Evolutionary conservation across 352 stramenopile genomes (phyloP), one percentile per base, ranked within the genome.

Genomic region (Salisapilia sapeloensis): DNA sequence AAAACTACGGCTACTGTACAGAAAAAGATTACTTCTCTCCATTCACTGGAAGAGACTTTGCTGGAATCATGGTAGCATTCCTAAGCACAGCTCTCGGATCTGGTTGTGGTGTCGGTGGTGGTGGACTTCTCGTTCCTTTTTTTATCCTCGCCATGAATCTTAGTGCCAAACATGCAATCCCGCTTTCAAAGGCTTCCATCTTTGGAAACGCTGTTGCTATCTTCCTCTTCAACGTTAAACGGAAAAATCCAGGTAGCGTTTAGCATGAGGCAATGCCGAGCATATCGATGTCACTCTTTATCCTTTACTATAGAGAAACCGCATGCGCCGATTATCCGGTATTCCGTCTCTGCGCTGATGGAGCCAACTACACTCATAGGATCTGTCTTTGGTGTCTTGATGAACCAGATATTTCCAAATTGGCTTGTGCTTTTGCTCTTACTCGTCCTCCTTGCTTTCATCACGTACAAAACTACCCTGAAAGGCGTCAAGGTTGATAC

Each of bases 281-380:
- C 11, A 26, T 33, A 4, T 4, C 8, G 4, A 32, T 6, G 13
- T 47, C 20, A 42, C 30, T 53, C 24, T 52, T 25, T 20, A 16
- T 35, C 22, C 11, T 15, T 14, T n/a, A 24, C 21, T 25, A 14
- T 38, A 84, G 69, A 38, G 16, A 60, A 80, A 22, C 66, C 67
- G 0, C 85, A 96, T 50, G 49, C 92, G 23, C 90, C 92, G 8
- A 60, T 99, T n/a, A 94, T 99, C 24, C 92, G 97, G 64, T 99
- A 96, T 75, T 86, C 97, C 40, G 61, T 99, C 12, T 91, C 96
- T n/a, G 49, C 96, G 2, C 83, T 97, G n/a, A 98, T 98, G 93
- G 92, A 99, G 65, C 94, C 93, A 2, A 71, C 92, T 44, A 84
- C 74, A 22, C 53, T 89, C 10, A 71, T 85, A 19, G 74, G 74